Evolutionary conservation across 768 basidiomycete species (phyloP).

Genomic region (Suillus ampliporus): DNA sequence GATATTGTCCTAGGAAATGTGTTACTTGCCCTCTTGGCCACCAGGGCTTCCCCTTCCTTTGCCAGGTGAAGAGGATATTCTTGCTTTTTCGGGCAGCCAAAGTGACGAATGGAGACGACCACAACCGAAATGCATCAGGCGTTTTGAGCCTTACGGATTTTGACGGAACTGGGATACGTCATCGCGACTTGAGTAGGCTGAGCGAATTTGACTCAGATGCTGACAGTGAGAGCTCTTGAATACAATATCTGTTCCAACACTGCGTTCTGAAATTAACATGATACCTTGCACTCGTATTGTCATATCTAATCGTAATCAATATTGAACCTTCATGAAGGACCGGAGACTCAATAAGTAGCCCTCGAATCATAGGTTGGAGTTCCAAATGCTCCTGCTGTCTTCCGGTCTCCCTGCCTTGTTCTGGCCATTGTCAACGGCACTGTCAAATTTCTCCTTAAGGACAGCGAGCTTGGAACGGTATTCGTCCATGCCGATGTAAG

Average conservation of each 20-base stretch:
- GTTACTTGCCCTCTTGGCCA: too few relatives aligned
- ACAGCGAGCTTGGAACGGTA: constrained; percentile 80
- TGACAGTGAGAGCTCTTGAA: background rate
- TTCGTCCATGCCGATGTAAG: constrained; percentile 92
- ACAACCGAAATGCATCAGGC: background rate
- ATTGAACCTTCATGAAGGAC: background rate
- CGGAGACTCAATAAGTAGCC: background rate
- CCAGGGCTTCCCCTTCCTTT: background rate
- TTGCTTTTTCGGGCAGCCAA: background rate
- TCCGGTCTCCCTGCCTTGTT: constrained; percentile 6
- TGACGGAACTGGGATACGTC: background rate
- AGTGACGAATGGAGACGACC: background rate
- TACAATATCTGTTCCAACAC: background rate
- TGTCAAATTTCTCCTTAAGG: constrained; percentile 61
- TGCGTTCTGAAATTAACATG: background rate
- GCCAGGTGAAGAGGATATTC: background rate
- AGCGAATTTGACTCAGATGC: background rate
- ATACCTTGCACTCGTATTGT: background rate
- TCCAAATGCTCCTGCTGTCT: constrained; percentile 63
- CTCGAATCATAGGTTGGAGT: constrained; percentile 49
- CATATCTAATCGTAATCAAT: background rate
- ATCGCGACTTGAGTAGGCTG: background rate
- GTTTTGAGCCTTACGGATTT: background rate
- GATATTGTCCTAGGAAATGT: too few relatives aligned
- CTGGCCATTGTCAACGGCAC: constrained; percentile 27